Percentiles rank a stretch among this genome's conserved stretches.
phyloP scores from a whole-genome alignment of 1,284 basidiomycete species.

The Fomes fomentarius region DNA sequence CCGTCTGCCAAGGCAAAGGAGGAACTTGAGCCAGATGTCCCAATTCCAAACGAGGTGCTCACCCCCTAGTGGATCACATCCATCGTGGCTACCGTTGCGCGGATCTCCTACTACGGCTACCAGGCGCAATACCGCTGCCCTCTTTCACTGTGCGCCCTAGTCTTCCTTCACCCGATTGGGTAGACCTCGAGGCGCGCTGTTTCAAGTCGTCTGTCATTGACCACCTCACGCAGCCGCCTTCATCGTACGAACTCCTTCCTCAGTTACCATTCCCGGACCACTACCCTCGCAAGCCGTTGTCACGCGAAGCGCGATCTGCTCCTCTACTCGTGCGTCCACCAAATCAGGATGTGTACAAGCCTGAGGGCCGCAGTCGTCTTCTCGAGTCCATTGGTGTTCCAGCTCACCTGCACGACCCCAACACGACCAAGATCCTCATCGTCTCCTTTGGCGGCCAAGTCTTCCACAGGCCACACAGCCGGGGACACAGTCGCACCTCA shows the following conservation, averaged over 20 bases:
- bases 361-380: slow-evolving; percentile 52
- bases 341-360: slow-evolving; percentile 49
- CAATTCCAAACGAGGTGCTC: slow-evolving; percentile 53
- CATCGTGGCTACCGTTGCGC: slow-evolving; percentile 71
- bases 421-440: slow-evolving; percentile 61
- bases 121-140: slow-evolving; percentile 76
- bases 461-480: slow-evolving; percentile 60
- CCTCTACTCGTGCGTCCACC: slow-evolving; percentile 69
- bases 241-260: slow-evolving; percentile 36
- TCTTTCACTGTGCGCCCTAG: slow-evolving; percentile 57
- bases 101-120: slow-evolving; percentile 69
- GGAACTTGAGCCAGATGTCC: slow-evolving; percentile 45
- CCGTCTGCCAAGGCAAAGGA: background rate
- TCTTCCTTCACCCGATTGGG: slow-evolving; percentile 68
- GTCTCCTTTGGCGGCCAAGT: slow-evolving; percentile 82
- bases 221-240: slow-evolving; percentile 38
- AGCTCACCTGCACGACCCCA: slow-evolving; percentile 45
- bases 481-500: slow-evolving; percentile 27
- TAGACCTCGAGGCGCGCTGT: slow-evolving; percentile 46
- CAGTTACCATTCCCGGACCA: slow-evolving; percentile 41
- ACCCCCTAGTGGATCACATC: slow-evolving; percentile 65
- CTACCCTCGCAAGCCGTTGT: slow-evolving; percentile 34
- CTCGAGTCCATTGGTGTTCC: slow-evolving; percentile 66
- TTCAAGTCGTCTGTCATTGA: slow-evolving; percentile 51
- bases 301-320: slow-evolving; percentile 51